These are phyloP conservation scores for Astrothelium subdiscretum DNA, from an alignment of 495 filamentous ascomycete species.

Conservation along the genomic window DNA sequence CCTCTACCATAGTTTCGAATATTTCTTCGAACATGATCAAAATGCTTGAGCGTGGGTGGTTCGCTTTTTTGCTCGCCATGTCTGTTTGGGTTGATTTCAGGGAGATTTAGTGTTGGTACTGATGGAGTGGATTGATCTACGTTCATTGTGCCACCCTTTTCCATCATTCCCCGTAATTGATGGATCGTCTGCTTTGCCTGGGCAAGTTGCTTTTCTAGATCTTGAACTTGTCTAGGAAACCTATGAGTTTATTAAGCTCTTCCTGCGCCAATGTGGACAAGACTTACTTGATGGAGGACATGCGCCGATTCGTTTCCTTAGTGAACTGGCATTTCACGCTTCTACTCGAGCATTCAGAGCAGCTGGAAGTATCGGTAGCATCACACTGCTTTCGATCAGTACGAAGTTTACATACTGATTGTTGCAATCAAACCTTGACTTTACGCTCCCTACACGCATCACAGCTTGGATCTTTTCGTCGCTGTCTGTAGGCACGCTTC, in stretches of 20 bases:
- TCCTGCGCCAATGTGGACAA: not conserved
- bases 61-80: slow-evolving; percentile 36
- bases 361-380: slow-evolving; percentile 88
- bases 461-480: slow-evolving; percentile 93
- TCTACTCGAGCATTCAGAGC: slow-evolving; percentile 89
- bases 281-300: slow-evolving; percentile 91
- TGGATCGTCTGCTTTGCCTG: slow-evolving; percentile 61
- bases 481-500: slow-evolving; percentile 88
- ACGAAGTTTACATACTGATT: not conserved
- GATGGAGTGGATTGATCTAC: slow-evolving; percentile 40
- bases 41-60: slow-evolving; percentile 50
- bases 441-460: slow-evolving; percentile 96
- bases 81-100: slow-evolving; percentile 50
- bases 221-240: slow-evolving; percentile 67
- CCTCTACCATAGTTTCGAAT: slow-evolving; percentile 63
- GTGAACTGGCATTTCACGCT: slow-evolving; percentile 97
- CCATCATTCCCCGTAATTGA: slow-evolving; percentile 51
- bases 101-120: slow-evolving; percentile 54
- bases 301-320: slow-evolving; percentile 95
- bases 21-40: slow-evolving; percentile 59
- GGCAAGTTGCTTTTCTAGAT: slow-evolving; percentile 83
- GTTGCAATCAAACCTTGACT: slow-evolving; percentile 59
- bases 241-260: slow-evolving; percentile 9
- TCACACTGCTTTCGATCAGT: slow-evolving; percentile 52
- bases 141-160: slow-evolving; percentile 39